Base-by-base conservation (phyloP, 176 grass and related monocot species). In the Avena atlantica region DNA sequence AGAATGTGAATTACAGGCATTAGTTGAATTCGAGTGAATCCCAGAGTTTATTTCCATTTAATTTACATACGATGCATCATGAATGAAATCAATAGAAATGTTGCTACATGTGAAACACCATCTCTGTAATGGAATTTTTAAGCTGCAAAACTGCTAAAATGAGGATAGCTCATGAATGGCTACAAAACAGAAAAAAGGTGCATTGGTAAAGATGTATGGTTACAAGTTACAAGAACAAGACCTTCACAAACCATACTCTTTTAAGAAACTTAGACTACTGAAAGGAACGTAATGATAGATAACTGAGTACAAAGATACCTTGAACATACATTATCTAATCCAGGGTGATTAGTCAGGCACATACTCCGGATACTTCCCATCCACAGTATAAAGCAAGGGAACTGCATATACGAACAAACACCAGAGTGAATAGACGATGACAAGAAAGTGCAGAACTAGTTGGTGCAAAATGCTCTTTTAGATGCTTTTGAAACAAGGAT, bases 381-480 rank as follows among this genome's bases (percentile, higher is more conserved):
- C 88, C 93, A 98, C 70, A 95, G 74, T 57, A 98, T 74, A 92
- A 98, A 98, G 81, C 86, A 91, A 84, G 92, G 96, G 20, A 91
- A 85, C 93, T 98, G 90, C 79, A 85, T 84, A 90, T 12, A 20
- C 70, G 13, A 52, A 47, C 3, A 70, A 74, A 87, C 60, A 88
- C 51, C 78, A 15, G 65, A 76, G 42, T 44, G 9, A 71, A 52
- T 58, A 37, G 36, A 78, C 10, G 17, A 71, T 78, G 13, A 51
- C 57, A 56, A 19, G 6, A 44, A 78, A 82, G 45, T 6, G 6
- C 56, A 60, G 36, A 83, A 77, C 12, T 69, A 83, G 1, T 83
- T 48, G 51, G 50, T 78, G 53, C 31, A 12, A 37, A 70, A 23
- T 71, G 50, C 37, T 80, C 37, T 49, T 79, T 79, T 69, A 23